Base-by-base conservation (phyloP, 352 stramenopile species). In the Phytophthora crassamura region DNA sequence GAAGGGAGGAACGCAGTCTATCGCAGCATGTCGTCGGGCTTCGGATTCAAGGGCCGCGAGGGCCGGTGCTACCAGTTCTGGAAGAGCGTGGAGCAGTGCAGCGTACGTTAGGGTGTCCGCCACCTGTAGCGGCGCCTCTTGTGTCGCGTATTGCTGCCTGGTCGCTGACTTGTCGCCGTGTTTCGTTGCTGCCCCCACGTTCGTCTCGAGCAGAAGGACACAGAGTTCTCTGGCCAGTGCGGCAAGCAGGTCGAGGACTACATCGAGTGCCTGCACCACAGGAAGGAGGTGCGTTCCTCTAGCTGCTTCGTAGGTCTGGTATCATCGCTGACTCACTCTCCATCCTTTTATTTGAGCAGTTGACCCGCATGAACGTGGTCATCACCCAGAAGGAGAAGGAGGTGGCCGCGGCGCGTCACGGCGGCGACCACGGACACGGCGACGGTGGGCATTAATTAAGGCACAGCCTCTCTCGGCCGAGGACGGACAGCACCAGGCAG, bases 61-160 rank as follows among this genome's bases (percentile, higher is more conserved):
- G 90, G 94, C 63, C 84, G 95, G 42, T 98, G 95, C 88, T 98
- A 98, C 81, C 82, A 80, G 56, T 98, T 98, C 77, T 98, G 89
- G 83, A 95, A 97, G 72, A 84, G 97, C 48, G 89, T 98, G 20
- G 91, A 97, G 78, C 82, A 97, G 67, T 98, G 94, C 80, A 91
- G 94, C 76, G 95, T 98, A 88, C 80, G 95, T 97, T 38, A 11
- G 1, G 16, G 1, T 46, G 72, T 49, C 55, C 91, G 68, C 68
- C 75, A 80, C 38, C 20, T 28, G 15, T 64, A 32, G 11, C 15
- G 45, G 10, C 58, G 11, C 5, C 0, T 41, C 16, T 20, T 20
- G 10, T 58, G 18, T 38, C 5, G 10, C 36, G 64, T 45, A 33
- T 25, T 9, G 35, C 59, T 4, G 20, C 42, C 25, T 49, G 12